phyloP scores from a whole-genome alignment of 352 stramenopile genomes.

The Paralagenidium karlingii region DNA sequence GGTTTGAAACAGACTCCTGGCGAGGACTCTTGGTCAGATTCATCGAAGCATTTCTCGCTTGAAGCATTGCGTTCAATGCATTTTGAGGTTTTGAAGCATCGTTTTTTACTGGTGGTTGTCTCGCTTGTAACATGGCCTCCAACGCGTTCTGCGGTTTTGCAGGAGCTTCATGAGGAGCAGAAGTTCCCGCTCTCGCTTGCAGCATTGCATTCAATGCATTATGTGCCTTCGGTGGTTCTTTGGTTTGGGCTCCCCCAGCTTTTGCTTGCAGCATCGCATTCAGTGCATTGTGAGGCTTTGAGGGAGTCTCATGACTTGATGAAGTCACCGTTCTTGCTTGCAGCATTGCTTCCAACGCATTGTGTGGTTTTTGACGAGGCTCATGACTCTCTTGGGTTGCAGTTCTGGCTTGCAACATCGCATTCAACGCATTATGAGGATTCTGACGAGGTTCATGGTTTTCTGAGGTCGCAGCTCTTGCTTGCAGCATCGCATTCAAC shows the following conservation, averaged over 20 bases:
- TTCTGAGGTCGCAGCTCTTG: too few relatives aligned
- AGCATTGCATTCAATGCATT: neutral
- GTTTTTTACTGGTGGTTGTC: neutral
- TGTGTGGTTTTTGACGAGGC: neutral
- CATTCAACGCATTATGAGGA: neutral
- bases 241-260: neutral
- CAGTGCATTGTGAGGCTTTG: neutral
- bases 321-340: too few relatives aligned
- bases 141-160: neutral
- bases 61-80: neutral
- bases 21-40: neutral
- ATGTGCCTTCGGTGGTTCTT: neutral
- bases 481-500: neutral
- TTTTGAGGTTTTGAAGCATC: neutral
- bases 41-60: neutral
- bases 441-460: neutral
- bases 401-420: neutral
- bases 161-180: neutral
- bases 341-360: neutral
- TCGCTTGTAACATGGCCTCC: neutral
- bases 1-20: neutral
- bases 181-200: neutral
- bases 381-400: conserved; percentile 1
- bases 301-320: too few relatives aligned
- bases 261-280: neutral